Base-by-base conservation (phyloP, 164 flowering plant species). In the Stephania cephalantha region DNA sequence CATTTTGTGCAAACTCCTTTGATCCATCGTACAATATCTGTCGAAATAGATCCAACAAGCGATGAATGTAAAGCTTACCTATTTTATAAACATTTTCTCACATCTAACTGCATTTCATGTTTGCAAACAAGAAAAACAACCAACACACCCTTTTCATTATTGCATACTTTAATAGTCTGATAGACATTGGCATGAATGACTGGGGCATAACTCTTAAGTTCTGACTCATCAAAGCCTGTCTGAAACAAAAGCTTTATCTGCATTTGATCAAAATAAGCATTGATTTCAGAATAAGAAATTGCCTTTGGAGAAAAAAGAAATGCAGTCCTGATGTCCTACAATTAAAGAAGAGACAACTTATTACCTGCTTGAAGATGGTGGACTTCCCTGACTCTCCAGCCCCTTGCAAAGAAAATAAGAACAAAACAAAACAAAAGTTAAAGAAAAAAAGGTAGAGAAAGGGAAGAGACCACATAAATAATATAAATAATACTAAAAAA, bases 91-190 rank as follows among this genome's bases (percentile, higher is more conserved):
- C 8, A 15, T 1, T n/a, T 68, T 30, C 44, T 29, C 65, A 71
- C 46, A 68, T 25, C 44, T 71, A 53, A 73, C 15, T 78, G 69
- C 77, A 74, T 71, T 71, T 35, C 79, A 65, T 71, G 46, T 67
- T 65, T 83, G 61, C 76, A 79, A 82, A 89, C 85, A 83, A 85
- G 88, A 87, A 58, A 58, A 89, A 90, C 78, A 88, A 90, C 91
- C 84, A 91, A 91, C 94, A 91, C 93, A 91, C 93, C 96, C 89
- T 88, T 87, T 85, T 58, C 82, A 83, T 82, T 83, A 86, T 84
- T 86, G 90, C 98, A 79, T 96, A 96, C 99, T 96, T 96, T 94
- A 87, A 96, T 92, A 82, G 97, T 92, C 92, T 96, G 98, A 87
- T 87, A 96, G 70, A 96, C 94, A 80, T 96, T 96, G 79, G 98